These are phyloP conservation scores for Seiridium unicorne DNA, from an alignment of 2,329 filamentous ascomycete species.

Conservation along the genomic window DNA sequence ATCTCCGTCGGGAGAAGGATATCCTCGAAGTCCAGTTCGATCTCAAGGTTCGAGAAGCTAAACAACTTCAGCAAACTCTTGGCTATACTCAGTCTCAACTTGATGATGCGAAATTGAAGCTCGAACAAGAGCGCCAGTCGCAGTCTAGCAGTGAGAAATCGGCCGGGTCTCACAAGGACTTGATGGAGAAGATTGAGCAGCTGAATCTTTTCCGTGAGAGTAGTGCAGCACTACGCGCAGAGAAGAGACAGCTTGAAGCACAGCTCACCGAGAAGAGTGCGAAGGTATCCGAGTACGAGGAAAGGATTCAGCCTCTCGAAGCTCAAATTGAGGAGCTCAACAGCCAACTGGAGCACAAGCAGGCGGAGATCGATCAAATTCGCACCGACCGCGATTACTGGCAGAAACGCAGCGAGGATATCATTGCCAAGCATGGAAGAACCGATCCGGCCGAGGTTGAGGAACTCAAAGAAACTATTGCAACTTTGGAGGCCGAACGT, in stretches of 20 bases:
- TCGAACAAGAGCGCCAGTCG: constrained; percentile 82
- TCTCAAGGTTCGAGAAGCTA: constrained; percentile 81
- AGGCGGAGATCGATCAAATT: constrained; percentile 84
- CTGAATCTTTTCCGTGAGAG: constrained; percentile 95
- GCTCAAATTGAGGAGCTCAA: constrained; percentile 78
- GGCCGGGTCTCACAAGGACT: constrained; percentile 78
- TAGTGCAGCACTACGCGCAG: constrained; percentile 84
- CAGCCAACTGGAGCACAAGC: constrained; percentile 74
- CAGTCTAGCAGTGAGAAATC: constrained; percentile 71
- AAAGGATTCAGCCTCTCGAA: constrained; percentile 79
- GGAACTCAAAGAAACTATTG: constrained; percentile 76
- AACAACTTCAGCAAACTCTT: constrained; percentile 85
- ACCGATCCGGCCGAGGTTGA: constrained; percentile 93
- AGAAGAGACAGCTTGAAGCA: constrained; percentile 75
- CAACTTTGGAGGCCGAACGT: constrained; percentile 63
- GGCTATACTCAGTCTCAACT: constrained; percentile 85
- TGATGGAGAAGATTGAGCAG: constrained; percentile 93
- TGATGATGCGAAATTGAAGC: constrained; percentile 83
- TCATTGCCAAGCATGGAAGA: constrained; percentile 92
- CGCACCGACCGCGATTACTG: constrained; percentile 91
- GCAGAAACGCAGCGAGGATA: constrained; percentile 94
- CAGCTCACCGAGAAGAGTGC: constrained; percentile 73
- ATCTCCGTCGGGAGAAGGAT: constrained; percentile 92
- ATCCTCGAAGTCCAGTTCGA: constrained; percentile 97
- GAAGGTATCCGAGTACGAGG: constrained; percentile 72